phyloP scores from a whole-genome alignment of 2,329 filamentous ascomycete species.

The Fusarium poae region DNA sequence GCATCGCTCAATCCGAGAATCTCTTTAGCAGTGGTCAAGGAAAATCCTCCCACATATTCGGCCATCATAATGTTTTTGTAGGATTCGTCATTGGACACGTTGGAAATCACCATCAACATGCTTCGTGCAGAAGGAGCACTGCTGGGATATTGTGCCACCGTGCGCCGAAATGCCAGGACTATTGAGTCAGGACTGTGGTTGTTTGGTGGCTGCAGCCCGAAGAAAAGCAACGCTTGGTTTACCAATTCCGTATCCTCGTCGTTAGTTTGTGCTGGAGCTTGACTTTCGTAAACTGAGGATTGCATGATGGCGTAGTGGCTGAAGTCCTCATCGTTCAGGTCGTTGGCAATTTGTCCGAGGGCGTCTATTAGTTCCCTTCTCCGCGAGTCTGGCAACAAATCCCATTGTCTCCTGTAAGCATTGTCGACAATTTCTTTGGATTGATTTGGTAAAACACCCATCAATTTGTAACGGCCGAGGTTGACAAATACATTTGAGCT shows the following conservation, averaged over 20 bases:
- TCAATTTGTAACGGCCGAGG: constrained; percentile 52
- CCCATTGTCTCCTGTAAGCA: constrained; percentile 59
- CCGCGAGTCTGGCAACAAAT: constrained; percentile 50
- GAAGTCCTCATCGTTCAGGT: constrained; percentile 53
- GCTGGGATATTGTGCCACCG: constrained; percentile 51
- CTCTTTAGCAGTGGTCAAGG: constrained; percentile 51
- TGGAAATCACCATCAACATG: constrained; percentile 54
- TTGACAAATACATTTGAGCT: constrained; percentile 50
- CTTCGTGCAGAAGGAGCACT: constrained; percentile 50
- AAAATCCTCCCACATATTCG: constrained; percentile 55
- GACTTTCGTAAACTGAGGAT: constrained; percentile 57
- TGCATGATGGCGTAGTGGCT: constrained; percentile 56
- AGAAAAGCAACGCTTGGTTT: constrained; percentile 52
- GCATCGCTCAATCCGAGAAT: constrained; percentile 50
- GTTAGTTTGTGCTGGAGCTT: constrained; percentile 47
- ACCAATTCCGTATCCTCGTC: constrained; percentile 52
- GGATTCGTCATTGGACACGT: constrained; percentile 52
- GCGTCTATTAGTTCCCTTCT: constrained; percentile 52
- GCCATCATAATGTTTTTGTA: constrained; percentile 53
- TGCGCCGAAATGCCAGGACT: constrained; percentile 54
- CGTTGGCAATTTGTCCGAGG: constrained; percentile 54
- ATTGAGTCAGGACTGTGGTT: constrained; percentile 54
- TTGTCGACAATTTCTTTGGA: constrained; percentile 54
- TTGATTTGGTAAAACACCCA: constrained; percentile 57
- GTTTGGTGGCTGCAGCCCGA: constrained; percentile 54